These are phyloP conservation scores for Nannizzia gypsea DNA, from an alignment of 2,329 filamentous ascomycete species.

Conservation along the genomic window DNA sequence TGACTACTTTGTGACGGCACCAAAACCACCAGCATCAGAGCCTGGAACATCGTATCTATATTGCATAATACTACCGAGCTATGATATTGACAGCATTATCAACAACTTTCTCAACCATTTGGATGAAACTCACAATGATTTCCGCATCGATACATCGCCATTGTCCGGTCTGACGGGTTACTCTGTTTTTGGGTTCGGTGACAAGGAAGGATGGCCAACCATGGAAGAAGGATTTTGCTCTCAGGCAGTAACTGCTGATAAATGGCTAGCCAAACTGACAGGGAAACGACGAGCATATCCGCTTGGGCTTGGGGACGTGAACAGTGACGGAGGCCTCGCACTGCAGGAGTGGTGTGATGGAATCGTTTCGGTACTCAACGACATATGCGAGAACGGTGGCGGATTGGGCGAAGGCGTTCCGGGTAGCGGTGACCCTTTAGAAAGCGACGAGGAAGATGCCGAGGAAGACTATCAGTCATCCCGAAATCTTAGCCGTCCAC, in stretches of 20 bases:
- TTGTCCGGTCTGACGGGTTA: constrained; percentile 69
- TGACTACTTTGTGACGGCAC: constrained; percentile 73
- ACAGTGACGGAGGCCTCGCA: constrained; percentile 54
- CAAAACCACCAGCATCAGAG: constrained; percentile 44
- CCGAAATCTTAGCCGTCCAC: constrained; percentile 37
- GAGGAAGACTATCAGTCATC: constrained; percentile 56
- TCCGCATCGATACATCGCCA: constrained; percentile 83
- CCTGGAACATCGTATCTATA: constrained; percentile 58
- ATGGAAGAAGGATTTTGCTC: constrained; percentile 87
- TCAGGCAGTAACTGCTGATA: constrained; percentile 80
- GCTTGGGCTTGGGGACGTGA: constrained; percentile 76
- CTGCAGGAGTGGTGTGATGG: constrained; percentile 69
- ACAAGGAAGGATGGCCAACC: constrained; percentile 81
- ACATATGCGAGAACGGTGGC: constrained; percentile 42
- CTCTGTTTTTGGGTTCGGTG: constrained; percentile 87
- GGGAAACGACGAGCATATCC: constrained; percentile 77
- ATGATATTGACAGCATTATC: constrained; percentile 89
- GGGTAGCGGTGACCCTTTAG: constrained; percentile 70
- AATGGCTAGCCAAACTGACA: constrained; percentile 94
- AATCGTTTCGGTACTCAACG: constrained; percentile 56
- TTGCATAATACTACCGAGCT: constrained; percentile 72
- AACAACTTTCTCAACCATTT: constrained; percentile 79
- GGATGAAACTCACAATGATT: constrained; percentile 89
- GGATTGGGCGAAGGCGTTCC: constrained; percentile 53
- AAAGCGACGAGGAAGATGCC: constrained; percentile 67